Base-by-base conservation (phyloP, 2,329 filamentous ascomycete species). In the Geoglossum cookeanum region DNA sequence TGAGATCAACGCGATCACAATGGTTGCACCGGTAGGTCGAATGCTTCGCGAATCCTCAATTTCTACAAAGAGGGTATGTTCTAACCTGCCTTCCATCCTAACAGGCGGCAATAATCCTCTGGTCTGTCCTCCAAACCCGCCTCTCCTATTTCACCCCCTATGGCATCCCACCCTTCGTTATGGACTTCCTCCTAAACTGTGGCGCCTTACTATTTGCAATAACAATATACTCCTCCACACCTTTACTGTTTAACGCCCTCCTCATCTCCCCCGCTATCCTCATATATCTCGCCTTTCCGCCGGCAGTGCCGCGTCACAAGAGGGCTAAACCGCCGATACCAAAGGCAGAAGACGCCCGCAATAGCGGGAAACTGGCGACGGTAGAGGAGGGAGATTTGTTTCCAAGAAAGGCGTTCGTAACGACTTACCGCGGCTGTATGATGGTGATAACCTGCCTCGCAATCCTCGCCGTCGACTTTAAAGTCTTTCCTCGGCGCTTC, bases 381-480 rank as follows among this genome's bases (percentile, higher is more conserved):
- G n/a, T 9, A 60, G 60, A 15, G 48, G 58, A 17, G 32, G 74
- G 9, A 13, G 42, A 77, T 60, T 72, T 73, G 27, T 73, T 96
- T 15, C 87, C 91, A 0, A 78, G 85, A 60, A 94, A 94, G 70
- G 87, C 92, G 0, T 97, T 96, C 71, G 75, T 98, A 60, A 97
- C 92, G 2, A 84, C 82, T 33, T 98, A 96, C 66, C 83, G 92
- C 57, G 90, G 88, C 1, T 80, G 81, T 55, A 94, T 98, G 89
- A 81, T 98, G 76, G 77, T 94, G 55, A 78, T 86, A 62, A 98
- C 92, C 6, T 94, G 87, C 65, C 72, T 92, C 51, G 87, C 88
- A 56, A 97, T 98, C 63, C 78, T 98, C n/a, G 92, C 92, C 15
- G 92, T 98, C 55, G 92, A 98, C 70, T 98, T 98, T 68, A 81